Base-by-base conservation (phyloP, 225 moss, liverwort and hornwort genomes). In the Antitrichia curtipendula region DNA sequence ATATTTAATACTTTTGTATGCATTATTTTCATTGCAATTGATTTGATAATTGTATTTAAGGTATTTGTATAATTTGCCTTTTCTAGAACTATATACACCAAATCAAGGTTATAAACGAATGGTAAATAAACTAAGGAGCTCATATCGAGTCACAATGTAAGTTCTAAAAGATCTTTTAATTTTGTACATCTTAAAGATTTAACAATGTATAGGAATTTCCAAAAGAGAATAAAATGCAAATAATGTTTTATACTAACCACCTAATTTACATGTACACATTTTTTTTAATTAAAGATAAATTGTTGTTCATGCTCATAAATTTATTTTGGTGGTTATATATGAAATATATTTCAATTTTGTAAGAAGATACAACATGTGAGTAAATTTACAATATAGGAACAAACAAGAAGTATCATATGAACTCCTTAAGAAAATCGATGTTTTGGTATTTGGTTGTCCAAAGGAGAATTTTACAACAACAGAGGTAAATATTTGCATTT, bases 401-500 rank as follows among this genome's bases (percentile, higher is more conserved):
- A 93, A 84, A 47, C 92, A 96, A 43, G 88, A 93, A 14, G 25
- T 98, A 63, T 90, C 96, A 11, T 53, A 65, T 57, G 95, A 96
- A 10, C 53, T 92, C 45, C 71, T 96, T 41, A 87, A 88, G 60
- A 94, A 68, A 65, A 63, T 45, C 68, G 40, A 86, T 16, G 54
- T 93, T 83, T 65, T 98, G 7, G 84, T 98, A 24, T 96, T 98
- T 91, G 91, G 92, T 81, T 96, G 95, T 57, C 96, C 98, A 20
- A 90, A 75, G 45, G 93, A 94, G 40, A 93, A 91, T 16, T 96
- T 96, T 84, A 93, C 92, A 56, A 7, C 59, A 28, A 18, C 23
- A 28, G 96, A 98, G 92, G 96, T 96, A 87, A 53, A 7, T 10
- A 5, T 25, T 41, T 68, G 4, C 5, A 12, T 78, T 3, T 34